A percentile compares a stretch with the other conserved stretches of the same genome.
These are phyloP conservation scores for Mucor mucedo DNA, from an alignment of 371 early-diverging fungal genomes.

Conservation along the genomic window DNA sequence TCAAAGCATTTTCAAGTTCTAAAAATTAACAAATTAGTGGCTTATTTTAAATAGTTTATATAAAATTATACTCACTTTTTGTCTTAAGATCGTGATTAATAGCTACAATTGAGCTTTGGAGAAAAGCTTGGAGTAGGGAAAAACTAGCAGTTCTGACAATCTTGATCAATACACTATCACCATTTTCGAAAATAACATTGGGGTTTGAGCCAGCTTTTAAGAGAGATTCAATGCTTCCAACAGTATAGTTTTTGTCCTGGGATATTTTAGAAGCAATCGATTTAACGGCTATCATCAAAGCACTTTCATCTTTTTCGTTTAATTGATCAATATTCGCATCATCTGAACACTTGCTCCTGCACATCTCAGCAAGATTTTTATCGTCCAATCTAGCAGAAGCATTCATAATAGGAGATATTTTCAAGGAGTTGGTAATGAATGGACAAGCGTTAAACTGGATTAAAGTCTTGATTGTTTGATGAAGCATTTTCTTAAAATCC, in stretches of 20 bases:
- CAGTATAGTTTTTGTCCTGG: background rate
- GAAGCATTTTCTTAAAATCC: slow-evolving; percentile 25
- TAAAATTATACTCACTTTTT: slow-evolving; percentile 27
- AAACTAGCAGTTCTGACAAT: slow-evolving; percentile 19
- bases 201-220: slow-evolving; percentile 30
- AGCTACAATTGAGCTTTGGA: slow-evolving; percentile 10
- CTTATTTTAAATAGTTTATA: background rate
- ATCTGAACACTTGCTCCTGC: background rate
- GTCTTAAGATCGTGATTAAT: slow-evolving; percentile 33
- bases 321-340: slow-evolving; percentile 26
- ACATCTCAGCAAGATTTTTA: slow-evolving; percentile 15
- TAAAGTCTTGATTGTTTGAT: slow-evolving; percentile 27
- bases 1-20: slow-evolving; percentile 36
- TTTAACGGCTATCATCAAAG: slow-evolving; percentile 37
- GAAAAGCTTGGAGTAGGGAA: slow-evolving; percentile 19
- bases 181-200: slow-evolving; percentile 25
- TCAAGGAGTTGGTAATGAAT: slow-evolving; percentile 29
- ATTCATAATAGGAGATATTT: slow-evolving; percentile 32
- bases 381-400: slow-evolving; percentile 18
- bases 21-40: background rate
- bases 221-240: slow-evolving; percentile 14
- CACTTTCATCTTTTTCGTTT: slow-evolving; percentile 28
- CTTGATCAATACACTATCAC: slow-evolving; percentile 41
- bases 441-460: slow-evolving; percentile 44
- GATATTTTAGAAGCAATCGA: slow-evolving; percentile 6